Evolutionary conservation across 345 rosid species (phyloP).

Genomic region (Euphorbia pulcherrima): DNA sequence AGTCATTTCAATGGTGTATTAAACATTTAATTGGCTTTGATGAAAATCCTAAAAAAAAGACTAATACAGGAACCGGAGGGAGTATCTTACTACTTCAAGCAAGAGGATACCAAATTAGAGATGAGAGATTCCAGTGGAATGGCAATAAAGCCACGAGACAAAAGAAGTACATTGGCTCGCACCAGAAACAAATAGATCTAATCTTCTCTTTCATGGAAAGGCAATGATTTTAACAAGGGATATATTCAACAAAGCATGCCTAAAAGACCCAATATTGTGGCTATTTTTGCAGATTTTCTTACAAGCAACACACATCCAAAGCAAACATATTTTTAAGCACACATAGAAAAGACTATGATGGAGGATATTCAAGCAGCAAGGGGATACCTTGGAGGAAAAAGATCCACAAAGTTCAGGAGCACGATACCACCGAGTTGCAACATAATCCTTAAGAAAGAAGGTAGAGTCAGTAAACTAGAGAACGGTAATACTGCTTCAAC

Average conservation of each 20-base stretch:
- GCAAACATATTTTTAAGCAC: not conserved
- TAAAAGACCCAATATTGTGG: not conserved
- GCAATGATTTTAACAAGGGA: not conserved
- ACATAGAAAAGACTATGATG: not conserved
- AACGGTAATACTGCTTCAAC: conserved; percentile 17
- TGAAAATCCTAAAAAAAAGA: too few species aligned
- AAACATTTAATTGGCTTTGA: too few species aligned
- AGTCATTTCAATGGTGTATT: too few species aligned
- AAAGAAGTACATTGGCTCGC: not conserved
- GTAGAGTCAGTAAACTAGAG: conserved; percentile 24
- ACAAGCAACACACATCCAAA: not conserved
- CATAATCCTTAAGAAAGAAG: conserved; percentile 77
- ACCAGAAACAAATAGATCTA: not conserved
- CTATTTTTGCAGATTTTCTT: not conserved
- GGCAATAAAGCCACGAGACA: not conserved
- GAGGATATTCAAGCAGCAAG: conserved; percentile 1
- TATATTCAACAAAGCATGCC: not conserved
- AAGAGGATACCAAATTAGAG: not conserved
- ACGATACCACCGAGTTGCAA: conserved; percentile 99
- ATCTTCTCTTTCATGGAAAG: not conserved
- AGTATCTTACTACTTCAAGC: not conserved
- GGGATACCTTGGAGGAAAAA: conserved; percentile 76
- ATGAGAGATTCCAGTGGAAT: not conserved
- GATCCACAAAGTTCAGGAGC: conserved; percentile 99
- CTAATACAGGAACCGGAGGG: too few species aligned